Evolutionary conservation across 2,329 filamentous ascomycete genomes (phyloP), one percentile per base, ranked within the genome.

Genomic region (Coniochaeta hoffmannii): DNA sequence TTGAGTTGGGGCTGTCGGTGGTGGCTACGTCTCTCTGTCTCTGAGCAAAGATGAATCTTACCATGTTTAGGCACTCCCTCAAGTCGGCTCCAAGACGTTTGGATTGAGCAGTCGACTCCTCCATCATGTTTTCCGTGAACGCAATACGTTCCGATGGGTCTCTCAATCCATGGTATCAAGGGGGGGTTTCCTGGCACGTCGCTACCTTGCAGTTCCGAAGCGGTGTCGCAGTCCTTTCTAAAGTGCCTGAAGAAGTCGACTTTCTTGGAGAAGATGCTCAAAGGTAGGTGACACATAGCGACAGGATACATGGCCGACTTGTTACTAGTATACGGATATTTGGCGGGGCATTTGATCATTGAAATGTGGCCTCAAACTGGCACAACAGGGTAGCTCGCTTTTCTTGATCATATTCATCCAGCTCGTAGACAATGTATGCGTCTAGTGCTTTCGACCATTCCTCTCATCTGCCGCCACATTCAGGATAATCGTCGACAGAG

Each of bases 351-450:
- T n/a, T n/a, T n/a, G n/a, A n/a, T n/a, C n/a, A n/a, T n/a, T n/a
- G n/a, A n/a, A n/a, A n/a, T n/a, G n/a, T n/a, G n/a, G n/a, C n/a
- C n/a, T n/a, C n/a, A n/a, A n/a, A n/a, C n/a, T n/a, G n/a, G n/a
- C n/a, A n/a, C n/a, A 50, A 28, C 17, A 64, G 36, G 1, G 51
- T 59, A 11, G 49, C 30, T 28, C 62, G 61, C 14, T 53, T 55
- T 15, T 59, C 61, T 36, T 26, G 7, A 12, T 32, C 57, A 56
- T 61, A 63, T 36, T 63, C 61, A 32, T 63, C 63, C 14, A 64
- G 52, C 1, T 59, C 61, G 30, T 64, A 58, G 38, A 64, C 58
- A 15, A 63, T 55, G 58, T n/a, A n/a, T n/a, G n/a, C n/a, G n/a
- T n/a, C n/a, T 53, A 62, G 41, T 62, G 63, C 36, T 60, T 62